phyloP scores from a whole-genome alignment of 768 basidiomycete species.

The Leccinum longicurvipes region DNA sequence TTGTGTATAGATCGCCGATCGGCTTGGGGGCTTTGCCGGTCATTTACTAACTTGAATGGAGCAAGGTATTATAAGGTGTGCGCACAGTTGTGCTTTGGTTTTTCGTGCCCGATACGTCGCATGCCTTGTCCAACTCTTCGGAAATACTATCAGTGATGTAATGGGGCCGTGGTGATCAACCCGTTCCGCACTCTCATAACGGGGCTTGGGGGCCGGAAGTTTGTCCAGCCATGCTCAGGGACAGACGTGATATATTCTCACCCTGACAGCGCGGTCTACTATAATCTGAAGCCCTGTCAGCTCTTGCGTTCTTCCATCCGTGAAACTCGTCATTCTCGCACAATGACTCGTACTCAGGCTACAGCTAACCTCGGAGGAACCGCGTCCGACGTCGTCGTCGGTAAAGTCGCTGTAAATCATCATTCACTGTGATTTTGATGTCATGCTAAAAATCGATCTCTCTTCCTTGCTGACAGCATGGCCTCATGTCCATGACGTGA shows the following conservation, averaged over 20 bases:
- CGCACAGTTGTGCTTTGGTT: neutral
- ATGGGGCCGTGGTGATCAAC: too few species aligned
- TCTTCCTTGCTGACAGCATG: conserved; percentile 33
- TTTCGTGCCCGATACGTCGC: neutral
- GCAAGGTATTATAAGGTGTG: too few species aligned
- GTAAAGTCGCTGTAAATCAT: conserved; percentile 37
- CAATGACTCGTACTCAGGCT: conserved; percentile 31
- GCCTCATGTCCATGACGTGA: conserved; percentile 59
- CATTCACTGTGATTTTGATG: neutral
- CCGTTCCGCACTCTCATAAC: too few species aligned
- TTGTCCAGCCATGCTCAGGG: too few species aligned
- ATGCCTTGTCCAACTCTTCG: neutral
- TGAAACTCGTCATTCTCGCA: neutral
- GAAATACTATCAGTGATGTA: too few species aligned
- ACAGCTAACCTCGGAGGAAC: conserved; percentile 39
- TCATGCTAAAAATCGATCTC: neutral
- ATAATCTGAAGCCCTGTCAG: neutral
- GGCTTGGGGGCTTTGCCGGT: too few species aligned
- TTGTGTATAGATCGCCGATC: neutral
- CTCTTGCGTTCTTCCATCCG: neutral
- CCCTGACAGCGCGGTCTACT: too few species aligned
- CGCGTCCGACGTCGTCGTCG: conserved; percentile 35
- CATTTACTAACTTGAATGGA: too few species aligned
- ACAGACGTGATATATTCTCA: too few species aligned
- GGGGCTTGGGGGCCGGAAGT: too few species aligned